A percentile compares a stretch with the other conserved stretches of the same genome.
Evolutionary conservation across 1,284 basidiomycete genomes (phyloP).

Genomic region (Psilocybe mexicana): DNA sequence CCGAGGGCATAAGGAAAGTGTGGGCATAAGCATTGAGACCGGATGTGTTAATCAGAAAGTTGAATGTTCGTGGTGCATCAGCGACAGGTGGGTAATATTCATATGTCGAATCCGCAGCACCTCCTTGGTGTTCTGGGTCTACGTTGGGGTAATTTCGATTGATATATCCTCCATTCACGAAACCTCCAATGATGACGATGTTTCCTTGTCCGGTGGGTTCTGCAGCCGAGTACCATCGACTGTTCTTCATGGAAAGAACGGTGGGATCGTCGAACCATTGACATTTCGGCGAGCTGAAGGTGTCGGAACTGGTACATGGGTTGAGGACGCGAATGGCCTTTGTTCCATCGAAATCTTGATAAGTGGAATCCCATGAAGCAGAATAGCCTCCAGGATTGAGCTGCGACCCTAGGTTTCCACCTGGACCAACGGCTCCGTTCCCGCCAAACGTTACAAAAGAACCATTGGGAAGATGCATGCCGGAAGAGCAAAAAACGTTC

Average conservation of each 20-base stretch:
- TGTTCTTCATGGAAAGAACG: conserved; percentile 70
- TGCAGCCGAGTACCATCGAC: conserved; percentile 89
- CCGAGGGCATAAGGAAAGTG: conserved; percentile 84
- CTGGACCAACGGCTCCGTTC: conserved; percentile 78
- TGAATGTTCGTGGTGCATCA: conserved; percentile 61
- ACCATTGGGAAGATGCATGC: conserved; percentile 68
- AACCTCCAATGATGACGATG: conserved; percentile 77
- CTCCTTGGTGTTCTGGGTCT: conserved; percentile 66
- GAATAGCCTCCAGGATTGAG: conserved; percentile 44
- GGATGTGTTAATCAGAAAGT: conserved; percentile 80
- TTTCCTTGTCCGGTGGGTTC: conserved; percentile 71
- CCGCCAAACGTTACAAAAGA: conserved; percentile 68
- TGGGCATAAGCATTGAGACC: conserved; percentile 91
- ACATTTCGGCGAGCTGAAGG: conserved; percentile 53
- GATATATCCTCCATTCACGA: conserved; percentile 85
- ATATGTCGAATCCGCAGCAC: conserved; percentile 66
- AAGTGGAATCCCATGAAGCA: conserved; percentile 58
- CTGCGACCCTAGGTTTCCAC: conserved; percentile 61
- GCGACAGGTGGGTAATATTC: conserved; percentile 80
- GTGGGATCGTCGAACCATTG: conserved; percentile 79
- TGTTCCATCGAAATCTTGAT: conserved; percentile 67
- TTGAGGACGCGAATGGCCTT: conserved; percentile 74
- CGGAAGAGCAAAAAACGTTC: conserved; percentile 84
- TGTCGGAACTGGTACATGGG: conserved; percentile 63
- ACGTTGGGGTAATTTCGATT: conserved; percentile 79